Evolutionary conservation across 192 early-diverging fungal species (phyloP).

Genomic region (Nowakowskiella sp.): DNA sequence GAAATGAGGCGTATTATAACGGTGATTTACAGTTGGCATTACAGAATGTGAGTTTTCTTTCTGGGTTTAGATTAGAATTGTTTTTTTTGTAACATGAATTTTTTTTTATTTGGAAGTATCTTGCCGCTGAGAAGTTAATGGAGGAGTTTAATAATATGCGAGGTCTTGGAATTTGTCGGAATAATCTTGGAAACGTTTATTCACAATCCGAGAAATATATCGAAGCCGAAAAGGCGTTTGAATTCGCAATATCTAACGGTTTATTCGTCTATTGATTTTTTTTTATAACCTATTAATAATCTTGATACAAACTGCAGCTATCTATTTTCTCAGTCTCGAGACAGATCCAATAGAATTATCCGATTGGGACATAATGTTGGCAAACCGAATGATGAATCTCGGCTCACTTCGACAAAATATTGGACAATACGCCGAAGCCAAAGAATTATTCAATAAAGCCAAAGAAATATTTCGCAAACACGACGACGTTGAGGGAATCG

Average conservation of each 20-base stretch:
- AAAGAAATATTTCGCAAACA: conserved; percentile 16
- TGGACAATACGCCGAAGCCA: conserved; percentile 4
- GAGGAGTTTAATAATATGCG: conserved; percentile 17
- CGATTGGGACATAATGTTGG: no score
- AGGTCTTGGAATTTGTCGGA: conserved; percentile 24
- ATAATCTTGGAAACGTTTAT: conserved; percentile 35
- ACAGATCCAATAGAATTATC: conserved; percentile 10
- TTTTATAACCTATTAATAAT: neutral
- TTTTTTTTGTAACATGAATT: no score
- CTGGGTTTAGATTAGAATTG: no score
- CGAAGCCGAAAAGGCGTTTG: conserved; percentile 14
- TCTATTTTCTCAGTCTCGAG: no score
- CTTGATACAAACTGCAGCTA: no score
- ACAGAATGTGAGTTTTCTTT: no score
- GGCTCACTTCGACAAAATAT: no score
- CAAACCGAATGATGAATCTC: conserved; percentile 24
- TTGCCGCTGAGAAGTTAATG: conserved; percentile 26
- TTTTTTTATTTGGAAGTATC: no score
- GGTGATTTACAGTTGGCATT: conserved; percentile 24
- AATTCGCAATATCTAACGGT: conserved; percentile 12
- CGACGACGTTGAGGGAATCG: conserved; percentile 26
- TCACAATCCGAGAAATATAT: conserved; percentile 13
- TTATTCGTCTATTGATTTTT: no score
- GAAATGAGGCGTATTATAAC: conserved; percentile 27
- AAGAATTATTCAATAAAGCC: conserved; percentile 11